phyloP scores from a whole-genome alignment of 2,329 filamentous ascomycete genomes.

The Stagonosporopsis tanaceti region DNA sequence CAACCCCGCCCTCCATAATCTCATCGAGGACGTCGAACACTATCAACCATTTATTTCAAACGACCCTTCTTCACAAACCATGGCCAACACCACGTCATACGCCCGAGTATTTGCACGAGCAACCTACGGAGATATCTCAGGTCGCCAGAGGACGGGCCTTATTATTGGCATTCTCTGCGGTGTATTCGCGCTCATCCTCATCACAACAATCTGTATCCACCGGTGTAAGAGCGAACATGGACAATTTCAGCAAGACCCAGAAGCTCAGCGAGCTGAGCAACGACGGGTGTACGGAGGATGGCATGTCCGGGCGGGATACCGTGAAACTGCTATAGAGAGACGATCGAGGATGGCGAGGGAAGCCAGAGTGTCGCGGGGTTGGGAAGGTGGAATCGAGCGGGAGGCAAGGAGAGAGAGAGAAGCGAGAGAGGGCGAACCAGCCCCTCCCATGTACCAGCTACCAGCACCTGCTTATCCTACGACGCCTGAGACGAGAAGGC shows the following conservation, averaged over 20 bases:
- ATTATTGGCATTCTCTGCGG: not conserved
- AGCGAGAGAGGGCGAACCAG: not conserved
- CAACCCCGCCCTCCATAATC: conserved; percentile 12
- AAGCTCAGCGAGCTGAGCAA: not conserved
- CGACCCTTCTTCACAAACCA: not conserved
- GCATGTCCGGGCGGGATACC: not conserved
- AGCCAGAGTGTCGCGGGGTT: not conserved
- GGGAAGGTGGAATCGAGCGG: not conserved
- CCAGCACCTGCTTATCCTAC: conserved; percentile 5
- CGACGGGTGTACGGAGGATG: not conserved
- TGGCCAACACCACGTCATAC: not conserved
- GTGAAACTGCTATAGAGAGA: not conserved
- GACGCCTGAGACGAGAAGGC: not conserved
- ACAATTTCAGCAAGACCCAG: not conserved
- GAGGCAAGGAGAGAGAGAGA: not conserved
- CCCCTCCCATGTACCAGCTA: conserved; percentile 1
- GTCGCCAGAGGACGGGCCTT: not conserved
- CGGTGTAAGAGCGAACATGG: not conserved
- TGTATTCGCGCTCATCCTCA: not conserved
- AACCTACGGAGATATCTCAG: not conserved
- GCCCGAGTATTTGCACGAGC: not conserved
- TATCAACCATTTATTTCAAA: not conserved
- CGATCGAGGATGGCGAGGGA: not conserved
- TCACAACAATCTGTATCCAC: not conserved
- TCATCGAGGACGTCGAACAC: not conserved